Conservation (phyloP, 2,329 filamentous ascomycete species). For the Cercospora janseana region DNA sequence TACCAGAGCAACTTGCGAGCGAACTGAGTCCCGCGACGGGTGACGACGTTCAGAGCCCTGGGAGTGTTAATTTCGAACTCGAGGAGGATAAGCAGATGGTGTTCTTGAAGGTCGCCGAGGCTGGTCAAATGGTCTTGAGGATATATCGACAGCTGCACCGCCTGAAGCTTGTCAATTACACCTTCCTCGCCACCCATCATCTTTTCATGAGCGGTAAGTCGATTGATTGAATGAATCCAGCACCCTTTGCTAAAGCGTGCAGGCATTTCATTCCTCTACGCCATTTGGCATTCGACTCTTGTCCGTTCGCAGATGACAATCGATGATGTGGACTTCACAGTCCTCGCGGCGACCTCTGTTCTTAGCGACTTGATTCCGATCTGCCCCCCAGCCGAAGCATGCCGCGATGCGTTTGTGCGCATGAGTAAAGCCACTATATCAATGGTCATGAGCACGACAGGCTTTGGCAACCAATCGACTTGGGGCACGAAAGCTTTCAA, state of each 20-base stretch:
- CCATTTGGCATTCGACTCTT: conserved; percentile 91
- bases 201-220: conserved; percentile 86
- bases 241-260: conserved; percentile 7
- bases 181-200: conserved; percentile 91
- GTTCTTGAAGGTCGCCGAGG: conserved; percentile 91
- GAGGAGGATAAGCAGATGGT: conserved; percentile 84
- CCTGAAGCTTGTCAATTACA: conserved; percentile 88
- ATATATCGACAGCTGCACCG: conserved; percentile 88
- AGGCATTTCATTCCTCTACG: conserved; percentile 89
- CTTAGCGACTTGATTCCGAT: conserved; percentile 89
- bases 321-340: conserved; percentile 97
- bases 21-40: conserved; percentile 61
- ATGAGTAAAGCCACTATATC: conserved; percentile 94
- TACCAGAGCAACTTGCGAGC: conserved; percentile 78
- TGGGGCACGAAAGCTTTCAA: conserved; percentile 33
- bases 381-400: conserved; percentile 91
- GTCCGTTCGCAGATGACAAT: conserved; percentile 83
- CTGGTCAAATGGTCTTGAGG: conserved; percentile 86
- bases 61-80: conserved; percentile 57
- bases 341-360: conserved; percentile 88
- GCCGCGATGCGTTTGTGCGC: conserved; percentile 88
- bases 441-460: conserved; percentile 79
- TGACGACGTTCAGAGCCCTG: conserved; percentile 58
- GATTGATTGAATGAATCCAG: not conserved
- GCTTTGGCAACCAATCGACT: conserved; percentile 59